Evolutionary conservation across 2,329 filamentous ascomycete species (phyloP).

Genomic region (Pseudogymnoascus destructans): DNA sequence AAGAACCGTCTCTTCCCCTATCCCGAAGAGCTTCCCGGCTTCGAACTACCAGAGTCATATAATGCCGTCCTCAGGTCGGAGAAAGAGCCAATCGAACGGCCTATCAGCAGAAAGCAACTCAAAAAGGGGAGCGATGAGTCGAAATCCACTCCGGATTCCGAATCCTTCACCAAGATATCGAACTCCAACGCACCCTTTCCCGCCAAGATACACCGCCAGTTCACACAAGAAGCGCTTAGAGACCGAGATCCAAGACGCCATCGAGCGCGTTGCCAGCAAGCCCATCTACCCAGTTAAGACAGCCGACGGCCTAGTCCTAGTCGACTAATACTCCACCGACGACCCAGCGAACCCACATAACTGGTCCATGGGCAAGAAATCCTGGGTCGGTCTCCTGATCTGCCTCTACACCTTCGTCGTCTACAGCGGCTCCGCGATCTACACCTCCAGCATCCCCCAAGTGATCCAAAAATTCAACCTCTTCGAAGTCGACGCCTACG

Average conservation of each 20-base stretch:
- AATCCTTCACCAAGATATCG: conserved; percentile 15
- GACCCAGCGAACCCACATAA: conserved; percentile 44
- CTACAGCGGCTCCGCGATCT: conserved; percentile 38
- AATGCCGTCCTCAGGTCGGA: conserved; percentile 21
- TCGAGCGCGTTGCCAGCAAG: conserved; percentile 30
- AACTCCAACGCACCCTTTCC: conserved; percentile 16
- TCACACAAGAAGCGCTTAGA: conserved; percentile 29
- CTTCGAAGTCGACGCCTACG: conserved; percentile 39
- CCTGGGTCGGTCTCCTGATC: conserved; percentile 32
- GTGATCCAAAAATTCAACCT: conserved; percentile 42
- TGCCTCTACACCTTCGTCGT: conserved; percentile 48
- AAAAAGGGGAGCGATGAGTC: conserved; percentile 15
- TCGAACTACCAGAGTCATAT: conserved; percentile 36
- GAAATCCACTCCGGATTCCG: conserved; percentile 14
- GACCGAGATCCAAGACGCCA: conserved; percentile 27
- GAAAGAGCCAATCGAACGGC: conserved; percentile 7
- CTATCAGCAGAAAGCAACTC: neutral
- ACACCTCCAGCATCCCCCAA: conserved; percentile 33
- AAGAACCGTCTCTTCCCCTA: conserved; percentile 41
- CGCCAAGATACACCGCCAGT: conserved; percentile 22
- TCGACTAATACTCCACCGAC: conserved; percentile 42
- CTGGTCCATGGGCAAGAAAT: conserved; percentile 35
- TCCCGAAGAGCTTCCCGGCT: conserved; percentile 45
- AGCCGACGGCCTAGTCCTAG: conserved; percentile 37
- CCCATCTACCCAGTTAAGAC: conserved; percentile 36